phyloP scores from a whole-genome alignment of 495 filamentous ascomycete species.

The Neurospora sp. region DNA sequence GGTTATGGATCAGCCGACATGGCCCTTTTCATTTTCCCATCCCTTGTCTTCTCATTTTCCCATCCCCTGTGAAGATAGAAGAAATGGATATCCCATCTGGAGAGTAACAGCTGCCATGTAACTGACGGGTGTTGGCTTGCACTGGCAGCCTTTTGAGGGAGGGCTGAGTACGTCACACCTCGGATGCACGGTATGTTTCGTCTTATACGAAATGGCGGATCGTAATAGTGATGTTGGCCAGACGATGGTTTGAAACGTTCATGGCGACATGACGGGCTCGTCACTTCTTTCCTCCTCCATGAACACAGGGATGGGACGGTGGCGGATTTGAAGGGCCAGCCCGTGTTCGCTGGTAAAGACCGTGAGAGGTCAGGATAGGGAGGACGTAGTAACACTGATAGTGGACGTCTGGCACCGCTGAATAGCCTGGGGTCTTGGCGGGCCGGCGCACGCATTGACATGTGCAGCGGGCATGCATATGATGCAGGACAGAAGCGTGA shows the following conservation, averaged over 20 bases:
- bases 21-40: not conserved
- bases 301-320: not conserved
- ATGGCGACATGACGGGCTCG: not conserved
- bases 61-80: not conserved
- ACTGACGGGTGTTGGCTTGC: not conserved
- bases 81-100: not conserved
- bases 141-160: not conserved
- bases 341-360: not conserved
- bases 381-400: not conserved
- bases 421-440: not conserved
- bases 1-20: not conserved
- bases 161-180: not conserved
- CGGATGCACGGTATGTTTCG: not conserved
- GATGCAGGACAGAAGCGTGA: not conserved
- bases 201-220: not conserved
- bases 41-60: not conserved
- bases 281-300: not conserved
- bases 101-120: not conserved
- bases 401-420: not conserved
- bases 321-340: not conserved
- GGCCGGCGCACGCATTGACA: not conserved
- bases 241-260: not conserved
- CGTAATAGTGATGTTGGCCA: not conserved
- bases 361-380: not conserved
- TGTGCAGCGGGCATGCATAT: not conserved